phyloP scores from a whole-genome alignment of 192 early-diverging fungal species.

The Irineochytrium annulatum region DNA sequence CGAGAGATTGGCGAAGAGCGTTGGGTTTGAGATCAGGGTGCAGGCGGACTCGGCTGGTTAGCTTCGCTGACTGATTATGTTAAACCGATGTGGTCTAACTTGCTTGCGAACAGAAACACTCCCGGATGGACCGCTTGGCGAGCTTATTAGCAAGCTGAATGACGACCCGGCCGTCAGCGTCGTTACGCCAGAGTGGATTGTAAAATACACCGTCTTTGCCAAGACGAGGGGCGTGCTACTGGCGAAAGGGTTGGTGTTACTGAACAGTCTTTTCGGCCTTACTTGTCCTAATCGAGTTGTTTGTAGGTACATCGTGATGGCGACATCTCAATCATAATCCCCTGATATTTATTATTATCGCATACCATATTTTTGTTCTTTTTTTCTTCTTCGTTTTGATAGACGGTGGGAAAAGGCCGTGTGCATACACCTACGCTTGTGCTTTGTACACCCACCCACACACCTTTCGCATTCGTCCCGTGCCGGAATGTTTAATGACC shows the following conservation, averaged over 20 bases:
- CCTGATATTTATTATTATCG: no score
- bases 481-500: no score
- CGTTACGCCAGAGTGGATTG: constrained; percentile 8
- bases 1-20: constrained; percentile 1
- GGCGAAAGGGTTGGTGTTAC: constrained; percentile 5
- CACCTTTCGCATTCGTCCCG: no score
- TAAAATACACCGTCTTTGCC: constrained; percentile 11
- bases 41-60: not conserved
- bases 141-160: not conserved
- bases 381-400: no score
- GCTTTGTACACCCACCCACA: no score
- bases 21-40: not conserved
- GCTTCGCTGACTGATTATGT: not conserved
- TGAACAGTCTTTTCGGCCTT: not conserved
- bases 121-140: not conserved
- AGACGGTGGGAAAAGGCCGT: no score
- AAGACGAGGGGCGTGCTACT: constrained; percentile 4
- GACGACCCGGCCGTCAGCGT: not conserved
- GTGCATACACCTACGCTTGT: no score
- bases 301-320: not conserved
- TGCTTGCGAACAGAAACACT: not conserved
- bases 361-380: no score
- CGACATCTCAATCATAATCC: not conserved
- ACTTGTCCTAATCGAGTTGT: not conserved
- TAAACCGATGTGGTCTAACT: not conserved